Evolutionary conservation across 108 stramenopile genomes (phyloP).

Genomic region (Aureococcus anophagefferens): DNA sequence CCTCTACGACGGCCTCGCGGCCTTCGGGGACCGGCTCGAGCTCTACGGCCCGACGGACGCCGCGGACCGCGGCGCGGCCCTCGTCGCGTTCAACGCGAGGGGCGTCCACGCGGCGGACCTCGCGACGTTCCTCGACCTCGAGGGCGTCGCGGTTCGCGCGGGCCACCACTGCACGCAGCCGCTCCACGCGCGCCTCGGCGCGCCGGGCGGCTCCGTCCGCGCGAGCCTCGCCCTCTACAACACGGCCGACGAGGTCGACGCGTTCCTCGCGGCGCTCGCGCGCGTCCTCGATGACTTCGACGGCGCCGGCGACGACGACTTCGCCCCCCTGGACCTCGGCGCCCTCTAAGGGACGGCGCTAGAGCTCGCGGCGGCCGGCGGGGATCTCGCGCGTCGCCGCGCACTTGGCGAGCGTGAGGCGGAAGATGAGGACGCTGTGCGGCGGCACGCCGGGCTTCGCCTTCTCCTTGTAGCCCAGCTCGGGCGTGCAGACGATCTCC

Average conservation of each 20-base stretch:
- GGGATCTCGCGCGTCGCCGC: no score
- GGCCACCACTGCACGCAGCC: constrained; percentile 98
- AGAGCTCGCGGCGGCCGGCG: no score
- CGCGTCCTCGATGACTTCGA: no score
- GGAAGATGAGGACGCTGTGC: no score
- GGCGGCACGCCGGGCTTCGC: no score
- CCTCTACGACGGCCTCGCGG: neutral
- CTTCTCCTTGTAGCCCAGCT: no score
- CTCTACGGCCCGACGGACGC: constrained; percentile 40
- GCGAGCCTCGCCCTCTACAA: constrained; percentile 40
- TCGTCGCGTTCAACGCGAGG: constrained; percentile 71
- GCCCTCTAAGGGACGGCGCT: no score
- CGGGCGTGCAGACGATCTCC: no score
- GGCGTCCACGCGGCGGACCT: constrained; percentile 83
- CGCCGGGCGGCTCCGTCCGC: constrained; percentile 46
- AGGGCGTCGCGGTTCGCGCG: constrained; percentile 83
- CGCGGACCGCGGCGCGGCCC: constrained; percentile 57
- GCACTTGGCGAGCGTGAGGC: no score
- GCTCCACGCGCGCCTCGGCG: constrained; percentile 71
- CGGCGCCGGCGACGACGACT: no score
- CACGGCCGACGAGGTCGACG: constrained; percentile 30
- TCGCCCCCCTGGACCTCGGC: no score
- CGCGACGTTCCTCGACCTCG: constrained; percentile 84
- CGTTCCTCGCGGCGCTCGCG: neutral
- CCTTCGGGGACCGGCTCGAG: neutral